Conservation (phyloP, 2,329 filamentous ascomycete species). For the Ophiostoma pallidulum region DNA sequence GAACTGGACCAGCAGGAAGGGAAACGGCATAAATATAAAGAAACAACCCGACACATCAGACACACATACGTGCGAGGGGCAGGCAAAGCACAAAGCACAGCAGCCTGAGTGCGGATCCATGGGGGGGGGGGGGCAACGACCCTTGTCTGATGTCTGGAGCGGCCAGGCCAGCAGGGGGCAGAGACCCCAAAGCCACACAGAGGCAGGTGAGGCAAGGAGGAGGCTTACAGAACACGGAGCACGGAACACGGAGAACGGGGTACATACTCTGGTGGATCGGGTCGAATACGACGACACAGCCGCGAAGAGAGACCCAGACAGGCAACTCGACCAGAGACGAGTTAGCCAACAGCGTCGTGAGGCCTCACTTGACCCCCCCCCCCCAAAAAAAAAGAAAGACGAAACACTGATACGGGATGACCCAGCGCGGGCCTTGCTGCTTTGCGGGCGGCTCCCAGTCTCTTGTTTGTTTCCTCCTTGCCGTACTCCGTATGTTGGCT, state of each 20-base stretch:
- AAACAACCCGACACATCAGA: slow-evolving; percentile 4
- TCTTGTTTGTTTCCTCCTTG: neutral
- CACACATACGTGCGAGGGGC: too few species aligned
- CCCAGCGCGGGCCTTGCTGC: neutral
- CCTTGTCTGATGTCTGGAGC: slow-evolving; percentile 8
- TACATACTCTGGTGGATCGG: too few species aligned
- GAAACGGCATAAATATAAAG: slow-evolving; percentile 12
- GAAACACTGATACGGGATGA: neutral
- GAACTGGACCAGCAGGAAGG: slow-evolving; percentile 11
- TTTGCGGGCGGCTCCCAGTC: too few species aligned
- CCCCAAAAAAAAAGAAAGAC: neutral
- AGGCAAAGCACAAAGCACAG: too few species aligned
- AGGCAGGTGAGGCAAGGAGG: neutral
- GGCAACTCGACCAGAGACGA: slow-evolving; percentile 17
- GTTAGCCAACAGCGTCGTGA: slow-evolving; percentile 12
- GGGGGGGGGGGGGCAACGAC: neutral
- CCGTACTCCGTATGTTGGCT: neutral
- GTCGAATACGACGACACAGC: too few species aligned
- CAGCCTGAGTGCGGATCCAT: too few species aligned
- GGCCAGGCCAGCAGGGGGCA: slow-evolving; percentile 2
- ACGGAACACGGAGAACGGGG: slow-evolving; percentile 13
- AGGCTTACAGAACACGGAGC: neutral
- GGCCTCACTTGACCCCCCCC: neutral
- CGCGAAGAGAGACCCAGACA: slow-evolving; percentile 23
- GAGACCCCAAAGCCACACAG: neutral